A percentile compares a stretch with the other conserved stretches of the same genome.
These are phyloP conservation scores for Xylaria sp. DNA, from an alignment of 2,329 filamentous ascomycete genomes.

Conservation along the genomic window DNA sequence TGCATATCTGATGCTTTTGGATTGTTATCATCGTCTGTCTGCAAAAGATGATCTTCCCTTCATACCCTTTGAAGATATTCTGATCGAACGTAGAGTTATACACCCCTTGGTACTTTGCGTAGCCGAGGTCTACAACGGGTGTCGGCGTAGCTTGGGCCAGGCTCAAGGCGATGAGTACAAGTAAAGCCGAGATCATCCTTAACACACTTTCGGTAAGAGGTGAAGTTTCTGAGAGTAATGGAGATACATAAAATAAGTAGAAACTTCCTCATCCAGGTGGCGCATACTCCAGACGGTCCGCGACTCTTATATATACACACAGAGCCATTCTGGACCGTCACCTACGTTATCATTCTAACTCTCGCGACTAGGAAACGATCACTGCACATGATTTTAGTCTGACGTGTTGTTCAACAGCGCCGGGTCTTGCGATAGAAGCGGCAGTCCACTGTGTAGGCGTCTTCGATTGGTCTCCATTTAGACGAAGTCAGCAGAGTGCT, in stretches of 20 bases:
- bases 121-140: slow-evolving; percentile 57
- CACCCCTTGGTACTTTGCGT: slow-evolving; percentile 58
- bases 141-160: slow-evolving; percentile 31
- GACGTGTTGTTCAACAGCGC: background rate
- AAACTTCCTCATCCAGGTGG: background rate
- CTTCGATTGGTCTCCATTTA: slow-evolving; percentile 12
- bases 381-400: slow-evolving; percentile 2
- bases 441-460: background rate
- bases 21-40: slow-evolving; percentile 23
- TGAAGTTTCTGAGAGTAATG: background rate
- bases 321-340: background rate
- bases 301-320: slow-evolving; percentile 17
- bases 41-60: background rate
- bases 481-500: slow-evolving; percentile 10
- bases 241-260: background rate
- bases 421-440: background rate
- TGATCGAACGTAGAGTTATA: slow-evolving; percentile 53
- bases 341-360: background rate
- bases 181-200: slow-evolving; percentile 18
- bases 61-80: slow-evolving; percentile 60
- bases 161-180: slow-evolving; percentile 15
- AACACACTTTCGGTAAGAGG: slow-evolving; percentile 18
- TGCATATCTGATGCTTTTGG: slow-evolving; percentile 58
- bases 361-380: background rate
- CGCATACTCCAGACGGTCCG: background rate